phyloP scores from a whole-genome alignment of 2,329 filamentous ascomycete species.

The Penicillium griseofulvum region DNA sequence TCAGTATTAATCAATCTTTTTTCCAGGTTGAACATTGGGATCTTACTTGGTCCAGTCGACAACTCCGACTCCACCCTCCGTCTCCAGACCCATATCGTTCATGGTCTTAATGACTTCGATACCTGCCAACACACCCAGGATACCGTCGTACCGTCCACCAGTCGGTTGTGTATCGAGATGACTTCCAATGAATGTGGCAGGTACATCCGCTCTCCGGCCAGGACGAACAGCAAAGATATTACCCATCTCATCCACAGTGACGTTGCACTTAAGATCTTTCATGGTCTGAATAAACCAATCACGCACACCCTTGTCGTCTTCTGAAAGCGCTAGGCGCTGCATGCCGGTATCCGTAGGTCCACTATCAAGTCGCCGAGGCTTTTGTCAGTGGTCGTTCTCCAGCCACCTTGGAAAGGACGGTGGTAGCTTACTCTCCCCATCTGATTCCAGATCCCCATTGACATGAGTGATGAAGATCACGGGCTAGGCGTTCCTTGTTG shows the following conservation, averaged over 20 bases:
- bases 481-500: slow-evolving; percentile 59
- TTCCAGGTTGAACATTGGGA: background rate
- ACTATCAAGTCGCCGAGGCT: slow-evolving; percentile 19
- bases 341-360: slow-evolving; percentile 67
- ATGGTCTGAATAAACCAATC: slow-evolving; percentile 72
- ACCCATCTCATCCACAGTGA: slow-evolving; percentile 72
- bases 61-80: slow-evolving; percentile 68
- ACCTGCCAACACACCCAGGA: slow-evolving; percentile 69
- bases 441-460: slow-evolving; percentile 64
- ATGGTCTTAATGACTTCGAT: slow-evolving; percentile 70
- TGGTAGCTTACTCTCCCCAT: slow-evolving; percentile 62
- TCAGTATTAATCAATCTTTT: slow-evolving; percentile 10
- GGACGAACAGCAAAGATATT: slow-evolving; percentile 74
- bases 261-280: slow-evolving; percentile 61
- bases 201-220: slow-evolving; percentile 56
- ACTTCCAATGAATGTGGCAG: slow-evolving; percentile 67
- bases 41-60: slow-evolving; percentile 55
- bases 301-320: slow-evolving; percentile 68
- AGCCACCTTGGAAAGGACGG: slow-evolving; percentile 3
- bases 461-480: slow-evolving; percentile 63
- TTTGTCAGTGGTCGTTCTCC: background rate
- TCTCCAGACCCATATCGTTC: slow-evolving; percentile 65
- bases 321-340: slow-evolving; percentile 68
- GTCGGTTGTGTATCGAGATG: slow-evolving; percentile 65
- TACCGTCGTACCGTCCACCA: slow-evolving; percentile 55